A percentile compares a stretch with the other conserved stretches of the same genome.
phyloP scores from a whole-genome alignment of 768 basidiomycete genomes.

The Boletus patriciae region DNA sequence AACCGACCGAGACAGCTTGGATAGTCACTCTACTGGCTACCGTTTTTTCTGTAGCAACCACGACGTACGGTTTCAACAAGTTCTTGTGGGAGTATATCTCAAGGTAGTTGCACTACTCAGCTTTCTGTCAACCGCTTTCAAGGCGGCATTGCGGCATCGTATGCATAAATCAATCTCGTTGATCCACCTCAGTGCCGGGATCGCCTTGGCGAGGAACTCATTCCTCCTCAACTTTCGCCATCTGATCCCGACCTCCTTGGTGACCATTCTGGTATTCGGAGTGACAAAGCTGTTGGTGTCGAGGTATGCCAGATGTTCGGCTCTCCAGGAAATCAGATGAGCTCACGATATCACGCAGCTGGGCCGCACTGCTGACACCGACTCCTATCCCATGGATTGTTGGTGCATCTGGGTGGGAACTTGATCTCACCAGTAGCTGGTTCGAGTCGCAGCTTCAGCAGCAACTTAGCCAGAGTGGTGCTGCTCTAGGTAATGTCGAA shows the following conservation, averaged over 20 bases:
- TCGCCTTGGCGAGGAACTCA: constrained; percentile 6
- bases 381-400: not conserved
- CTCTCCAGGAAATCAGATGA: not conserved
- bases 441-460: not conserved
- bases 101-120: not conserved
- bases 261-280: constrained; percentile 7
- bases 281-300: constrained; percentile 13
- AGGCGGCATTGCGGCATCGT: constrained; percentile 15
- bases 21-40: not conserved
- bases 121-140: constrained; percentile 9
- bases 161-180: constrained; percentile 14
- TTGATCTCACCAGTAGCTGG: constrained; percentile 4
- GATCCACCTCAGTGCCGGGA: constrained; percentile 7
- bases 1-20: not conserved
- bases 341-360: constrained; percentile 4
- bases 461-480: constrained; percentile 2
- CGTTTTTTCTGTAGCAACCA: not conserved
- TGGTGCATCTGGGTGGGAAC: constrained; percentile 5
- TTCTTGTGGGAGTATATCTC: not conserved
- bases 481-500: not conserved
- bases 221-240: constrained; percentile 1
- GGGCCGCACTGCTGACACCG: constrained; percentile 15
- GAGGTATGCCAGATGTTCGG: constrained; percentile 1
- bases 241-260: not conserved
- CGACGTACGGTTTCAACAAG: not conserved